These are phyloP conservation scores for Ocimum tenuiflorum DNA, from an alignment of 257 asterid species.

Conservation along the genomic window DNA sequence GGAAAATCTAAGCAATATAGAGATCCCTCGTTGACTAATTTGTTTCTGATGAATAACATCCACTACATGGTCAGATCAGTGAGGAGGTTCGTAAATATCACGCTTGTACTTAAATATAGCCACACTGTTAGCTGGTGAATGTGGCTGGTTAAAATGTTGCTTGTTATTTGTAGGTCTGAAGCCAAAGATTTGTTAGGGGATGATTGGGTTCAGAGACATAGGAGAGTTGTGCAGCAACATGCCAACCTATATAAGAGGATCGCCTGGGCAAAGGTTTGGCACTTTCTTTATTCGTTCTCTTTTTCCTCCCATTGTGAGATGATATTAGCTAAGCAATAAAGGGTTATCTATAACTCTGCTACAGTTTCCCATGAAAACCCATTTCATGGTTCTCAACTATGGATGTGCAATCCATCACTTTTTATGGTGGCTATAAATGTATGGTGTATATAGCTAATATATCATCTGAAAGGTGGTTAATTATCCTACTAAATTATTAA, in stretches of 20 bases:
- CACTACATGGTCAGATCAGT: slow-evolving; percentile 99
- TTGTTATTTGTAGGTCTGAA: slow-evolving; percentile 67
- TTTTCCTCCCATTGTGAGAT: neutral
- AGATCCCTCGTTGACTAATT: slow-evolving; percentile 71
- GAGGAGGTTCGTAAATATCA: slow-evolving; percentile 53
- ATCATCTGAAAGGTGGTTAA: neutral
- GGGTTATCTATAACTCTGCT: neutral
- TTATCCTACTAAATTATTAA: neutral
- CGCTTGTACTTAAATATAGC: slow-evolving; percentile 13
- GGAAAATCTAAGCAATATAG: slow-evolving; percentile 97
- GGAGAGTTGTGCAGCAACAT: slow-evolving; percentile 92
- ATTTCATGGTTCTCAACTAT: neutral
- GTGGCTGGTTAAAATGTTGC: slow-evolving; percentile 2
- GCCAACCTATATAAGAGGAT: slow-evolving; percentile 94
- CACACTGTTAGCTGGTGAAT: neutral
- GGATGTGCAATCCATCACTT: neutral
- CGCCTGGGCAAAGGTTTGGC: slow-evolving; percentile 87
- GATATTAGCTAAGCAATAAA: neutral
- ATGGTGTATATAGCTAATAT: neutral
- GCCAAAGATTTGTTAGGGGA: slow-evolving; percentile 96
- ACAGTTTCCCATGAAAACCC: neutral
- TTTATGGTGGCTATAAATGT: neutral
- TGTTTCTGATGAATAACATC: slow-evolving; percentile 95
- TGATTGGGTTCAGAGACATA: slow-evolving; percentile 99
- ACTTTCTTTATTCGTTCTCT: neutral